These are phyloP conservation scores for Pichia pseudocactophila DNA, from an alignment of 805 yeast genomes.

Conservation along the genomic window DNA sequence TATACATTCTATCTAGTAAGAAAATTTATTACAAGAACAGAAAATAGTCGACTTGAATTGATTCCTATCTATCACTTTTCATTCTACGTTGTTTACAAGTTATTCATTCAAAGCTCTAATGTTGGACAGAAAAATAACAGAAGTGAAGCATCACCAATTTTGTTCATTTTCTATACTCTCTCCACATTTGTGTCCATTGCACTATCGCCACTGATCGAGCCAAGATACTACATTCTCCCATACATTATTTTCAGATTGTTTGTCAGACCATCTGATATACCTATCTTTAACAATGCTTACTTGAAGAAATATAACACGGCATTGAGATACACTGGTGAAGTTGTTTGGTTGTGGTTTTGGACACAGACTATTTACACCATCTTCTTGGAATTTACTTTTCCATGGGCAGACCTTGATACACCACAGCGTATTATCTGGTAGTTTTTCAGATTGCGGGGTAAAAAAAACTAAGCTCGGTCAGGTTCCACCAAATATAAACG, in stretches of 20 bases:
- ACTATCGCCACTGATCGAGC: constrained; percentile 91
- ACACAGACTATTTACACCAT: constrained; percentile 44
- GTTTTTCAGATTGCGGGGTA: not conserved
- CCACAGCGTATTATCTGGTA: constrained; percentile 88
- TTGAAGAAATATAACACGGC: constrained; percentile 18
- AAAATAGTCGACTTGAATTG: constrained; percentile 39
- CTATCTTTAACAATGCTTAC: constrained; percentile 16
- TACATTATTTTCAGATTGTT: constrained; percentile 64
- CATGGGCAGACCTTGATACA: constrained; percentile 56
- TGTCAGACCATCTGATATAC: constrained; percentile 32
- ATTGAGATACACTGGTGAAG: constrained; percentile 42
- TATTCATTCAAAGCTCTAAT: constrained; percentile 12
- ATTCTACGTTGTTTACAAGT: constrained; percentile 19
- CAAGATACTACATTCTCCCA: constrained; percentile 85
- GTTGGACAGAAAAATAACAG: constrained; percentile 3
- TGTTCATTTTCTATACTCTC: constrained; percentile 41
- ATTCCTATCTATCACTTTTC: constrained; percentile 66
- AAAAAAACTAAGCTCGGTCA: too few relatives aligned
- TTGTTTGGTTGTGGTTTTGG: constrained; percentile 50
- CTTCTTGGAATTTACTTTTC: constrained; percentile 54
- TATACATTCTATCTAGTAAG: constrained; percentile 82
- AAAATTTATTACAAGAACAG: constrained; percentile 43
- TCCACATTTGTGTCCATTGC: constrained; percentile 56
- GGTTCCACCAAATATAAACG: too few relatives aligned
- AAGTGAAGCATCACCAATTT: constrained; percentile 23